Evolutionary conservation across 2,329 filamentous ascomycete species (phyloP), one percentile per base, ranked within the genome.

Genomic region (Sclerotinia borealis): DNA sequence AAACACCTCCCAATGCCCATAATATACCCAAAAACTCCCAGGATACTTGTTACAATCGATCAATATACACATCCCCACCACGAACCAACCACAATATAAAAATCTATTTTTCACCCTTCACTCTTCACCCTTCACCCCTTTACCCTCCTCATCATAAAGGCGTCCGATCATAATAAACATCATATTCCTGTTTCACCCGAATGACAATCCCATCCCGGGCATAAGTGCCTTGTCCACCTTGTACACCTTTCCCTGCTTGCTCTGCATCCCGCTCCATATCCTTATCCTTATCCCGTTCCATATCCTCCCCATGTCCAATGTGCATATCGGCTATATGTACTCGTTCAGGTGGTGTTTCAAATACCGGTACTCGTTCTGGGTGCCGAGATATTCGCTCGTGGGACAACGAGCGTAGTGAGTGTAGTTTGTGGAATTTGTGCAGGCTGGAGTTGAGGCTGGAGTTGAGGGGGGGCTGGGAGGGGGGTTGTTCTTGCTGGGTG

Each of bases 81-180:
- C 22, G n/a, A 31, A 1, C 17, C 52, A 13, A 19, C 11, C 19
- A 15, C n/a, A n/a, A n/a, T 51, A 34, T 15, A 8, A 25, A 19
- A 22, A 15, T 15, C 29, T 11, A 29, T 5, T 7, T n/a, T n/a
- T n/a, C n/a, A n/a, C n/a, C n/a, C n/a, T n/a, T n/a, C n/a, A n/a
- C 29, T 22, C 19, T 49, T 27, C 34, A 22, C 27, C 6, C 37
- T 31, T n/a, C 10, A 22, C 3, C 3, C 6, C 27, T 8, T 17
- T 7, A 7, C 19, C 19, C 17, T 17, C 22, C 8, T 39, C 19
- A 31, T 61, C 37, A 56, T 61, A 56, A 48, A 37, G 59, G 15
- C 6, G 48, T 27, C 17, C 37, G 31, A 19, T 61, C 59, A 29
- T 55, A 61, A 56, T 61, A 56, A 25, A 61, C 31, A 45, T 61